Conservation (phyloP, 192 early-diverging fungal genomes). For the Umbelopsis ramanniana region DNA sequence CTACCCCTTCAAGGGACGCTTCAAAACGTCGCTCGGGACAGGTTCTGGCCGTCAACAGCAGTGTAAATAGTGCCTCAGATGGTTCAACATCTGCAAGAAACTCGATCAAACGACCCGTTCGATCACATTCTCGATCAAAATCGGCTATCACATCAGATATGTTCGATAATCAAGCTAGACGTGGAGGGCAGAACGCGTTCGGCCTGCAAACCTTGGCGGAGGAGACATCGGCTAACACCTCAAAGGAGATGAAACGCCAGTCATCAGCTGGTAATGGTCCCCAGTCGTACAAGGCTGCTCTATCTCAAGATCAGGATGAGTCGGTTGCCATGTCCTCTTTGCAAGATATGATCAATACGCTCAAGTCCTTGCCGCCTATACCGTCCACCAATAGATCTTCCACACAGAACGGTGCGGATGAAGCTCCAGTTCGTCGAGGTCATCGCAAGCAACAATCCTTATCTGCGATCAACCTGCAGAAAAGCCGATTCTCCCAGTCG, state of each 20-base stretch:
- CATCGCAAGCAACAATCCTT: constrained; percentile 36
- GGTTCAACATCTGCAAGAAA: constrained; percentile 7
- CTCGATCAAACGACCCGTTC: not conserved
- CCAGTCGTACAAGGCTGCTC: not conserved
- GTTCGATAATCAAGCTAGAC: constrained; percentile 21
- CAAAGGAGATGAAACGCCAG: constrained; percentile 18
- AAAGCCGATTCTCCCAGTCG: constrained; percentile 12
- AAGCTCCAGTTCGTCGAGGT: not conserved
- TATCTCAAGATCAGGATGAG: constrained; percentile 29
- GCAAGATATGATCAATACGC: constrained; percentile 57
- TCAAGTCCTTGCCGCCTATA: constrained; percentile 52
- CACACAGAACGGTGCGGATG: not conserved
- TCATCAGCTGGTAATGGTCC: not conserved
- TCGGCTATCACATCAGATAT: constrained; percentile 40
- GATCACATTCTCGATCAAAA: constrained; percentile 30
- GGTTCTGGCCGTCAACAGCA: not conserved
- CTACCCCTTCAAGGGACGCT: constrained; percentile 6
- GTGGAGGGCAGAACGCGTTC: constrained; percentile 20
- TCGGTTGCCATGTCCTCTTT: constrained; percentile 51
- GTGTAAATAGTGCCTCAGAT: not conserved
- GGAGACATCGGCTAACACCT: constrained; percentile 15
- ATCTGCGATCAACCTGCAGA: constrained; percentile 24
- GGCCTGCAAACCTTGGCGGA: constrained; percentile 39
- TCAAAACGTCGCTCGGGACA: constrained; percentile 6
- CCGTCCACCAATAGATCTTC: constrained; percentile 18